Conservation (phyloP, 306 rosid genomes). For the Sicyos edulis region DNA sequence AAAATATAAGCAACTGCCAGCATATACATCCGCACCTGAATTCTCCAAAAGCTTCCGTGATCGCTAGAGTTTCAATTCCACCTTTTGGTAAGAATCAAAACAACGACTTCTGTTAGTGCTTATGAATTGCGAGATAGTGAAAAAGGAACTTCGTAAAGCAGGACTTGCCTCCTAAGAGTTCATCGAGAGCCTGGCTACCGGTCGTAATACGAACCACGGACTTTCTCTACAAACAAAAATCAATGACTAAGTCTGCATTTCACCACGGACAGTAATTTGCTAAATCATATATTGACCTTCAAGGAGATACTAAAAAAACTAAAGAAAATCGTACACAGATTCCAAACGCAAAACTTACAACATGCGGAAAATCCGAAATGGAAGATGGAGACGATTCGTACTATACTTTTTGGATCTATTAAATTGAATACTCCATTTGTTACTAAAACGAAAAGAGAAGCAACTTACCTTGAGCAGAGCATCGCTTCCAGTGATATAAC, state of each 20-base stretch:
- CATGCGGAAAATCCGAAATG: neutral
- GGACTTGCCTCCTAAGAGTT: constrained; percentile 75
- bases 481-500: constrained; percentile 91
- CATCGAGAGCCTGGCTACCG: constrained; percentile 96
- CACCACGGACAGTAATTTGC: neutral
- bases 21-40: constrained; percentile 49
- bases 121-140: neutral
- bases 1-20: neutral
- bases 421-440: neutral
- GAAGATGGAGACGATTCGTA: neutral
- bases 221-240: constrained; percentile 55
- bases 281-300: neutral
- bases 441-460: constrained; percentile 22
- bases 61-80: constrained; percentile 80
- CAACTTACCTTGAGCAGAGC: constrained; percentile 60
- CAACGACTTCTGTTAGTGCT: neutral
- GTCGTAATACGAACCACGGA: constrained; percentile 76
- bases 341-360: neutral
- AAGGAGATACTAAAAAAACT: neutral
- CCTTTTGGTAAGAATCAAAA: constrained; percentile 35
- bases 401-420: constrained; percentile 3
- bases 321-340: neutral
- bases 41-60: constrained; percentile 97
- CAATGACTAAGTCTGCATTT: constrained; percentile 16
- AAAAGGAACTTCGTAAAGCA: constrained; percentile 12